These are phyloP conservation scores for Pilasporangium apinafurcum DNA, from an alignment of 352 stramenopile genomes.

Conservation along the genomic window DNA sequence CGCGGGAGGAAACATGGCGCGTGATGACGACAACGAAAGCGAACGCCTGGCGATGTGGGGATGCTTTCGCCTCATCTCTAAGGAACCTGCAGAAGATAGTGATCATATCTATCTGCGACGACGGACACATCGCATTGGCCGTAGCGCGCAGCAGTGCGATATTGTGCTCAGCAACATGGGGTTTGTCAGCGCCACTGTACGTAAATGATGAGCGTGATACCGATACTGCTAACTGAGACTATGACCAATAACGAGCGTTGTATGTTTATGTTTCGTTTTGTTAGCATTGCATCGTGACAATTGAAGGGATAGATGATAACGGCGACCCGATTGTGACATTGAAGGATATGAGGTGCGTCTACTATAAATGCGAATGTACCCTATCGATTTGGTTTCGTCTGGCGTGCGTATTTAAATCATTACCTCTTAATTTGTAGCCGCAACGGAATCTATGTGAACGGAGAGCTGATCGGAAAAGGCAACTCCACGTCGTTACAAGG, in stretches of 20 bases:
- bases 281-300: constrained; percentile 53
- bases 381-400: background rate
- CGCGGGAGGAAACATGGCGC: too few species aligned
- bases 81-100: constrained; percentile 34
- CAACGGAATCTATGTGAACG: constrained; percentile 72
- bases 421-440: too few species aligned
- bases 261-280: background rate
- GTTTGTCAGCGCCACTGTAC: constrained; percentile 66
- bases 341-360: constrained; percentile 45
- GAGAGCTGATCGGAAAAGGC: constrained; percentile 37
- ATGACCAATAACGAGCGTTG: too few species aligned
- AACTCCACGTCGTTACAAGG: constrained; percentile 17
- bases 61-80: constrained; percentile 56
- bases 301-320: constrained; percentile 17
- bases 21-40: too few species aligned
- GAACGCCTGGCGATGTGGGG: constrained; percentile 40
- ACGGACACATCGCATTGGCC: constrained; percentile 40
- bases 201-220: too few species aligned
- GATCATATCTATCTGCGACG: constrained; percentile 61
- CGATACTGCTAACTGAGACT: too few species aligned
- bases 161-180: constrained; percentile 40
- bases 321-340: constrained; percentile 32
- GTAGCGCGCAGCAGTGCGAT: constrained; percentile 36
- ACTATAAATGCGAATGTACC: background rate
- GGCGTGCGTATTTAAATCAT: background rate